A percentile compares a stretch with the other conserved stretches of the same genome.
phyloP scores from a whole-genome alignment of 495 filamentous ascomycete genomes.

The Corynascus novoguineensis region DNA sequence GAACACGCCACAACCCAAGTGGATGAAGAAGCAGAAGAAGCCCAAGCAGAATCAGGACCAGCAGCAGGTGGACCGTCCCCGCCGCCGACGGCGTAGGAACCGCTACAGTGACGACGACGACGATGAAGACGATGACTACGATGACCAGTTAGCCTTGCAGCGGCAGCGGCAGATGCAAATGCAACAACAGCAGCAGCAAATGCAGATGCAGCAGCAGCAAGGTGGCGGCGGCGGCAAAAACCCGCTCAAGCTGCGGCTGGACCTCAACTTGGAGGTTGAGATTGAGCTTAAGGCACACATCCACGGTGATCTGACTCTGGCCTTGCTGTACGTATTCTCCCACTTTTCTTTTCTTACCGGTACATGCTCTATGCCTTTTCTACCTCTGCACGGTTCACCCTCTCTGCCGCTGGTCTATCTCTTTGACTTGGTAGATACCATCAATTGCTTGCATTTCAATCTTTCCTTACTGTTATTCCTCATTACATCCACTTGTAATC shows the following conservation, averaged over 20 bases:
- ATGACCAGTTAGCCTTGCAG: slow-evolving; percentile 17
- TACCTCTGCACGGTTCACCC: neutral
- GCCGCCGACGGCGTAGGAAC: slow-evolving; percentile 14
- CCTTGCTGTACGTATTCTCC: slow-evolving; percentile 64
- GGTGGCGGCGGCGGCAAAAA: slow-evolving; percentile 54
- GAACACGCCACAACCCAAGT: slow-evolving; percentile 33
- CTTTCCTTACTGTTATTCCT: no score
- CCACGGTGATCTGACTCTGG: slow-evolving; percentile 81
- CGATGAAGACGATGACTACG: slow-evolving; percentile 10
- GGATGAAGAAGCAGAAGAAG: slow-evolving; percentile 30
- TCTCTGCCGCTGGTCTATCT: neutral
- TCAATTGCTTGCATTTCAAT: neutral
- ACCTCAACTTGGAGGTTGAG: slow-evolving; percentile 84
- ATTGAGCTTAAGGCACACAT: slow-evolving; percentile 89
- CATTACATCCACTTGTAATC: neutral
- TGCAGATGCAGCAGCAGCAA: slow-evolving; percentile 20
- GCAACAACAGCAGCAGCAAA: slow-evolving; percentile 24
- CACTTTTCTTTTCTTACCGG: neutral
- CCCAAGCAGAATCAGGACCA: slow-evolving; percentile 10
- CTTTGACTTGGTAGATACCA: neutral
- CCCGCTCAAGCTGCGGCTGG: slow-evolving; percentile 69
- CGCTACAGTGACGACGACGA: slow-evolving; percentile 10
- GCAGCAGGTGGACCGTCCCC: slow-evolving; percentile 19
- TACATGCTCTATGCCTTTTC: neutral
- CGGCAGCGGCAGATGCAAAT: slow-evolving; percentile 26